phyloP scores from a whole-genome alignment of 306 rosid species.

The Pterocarpus macrocarpus region DNA sequence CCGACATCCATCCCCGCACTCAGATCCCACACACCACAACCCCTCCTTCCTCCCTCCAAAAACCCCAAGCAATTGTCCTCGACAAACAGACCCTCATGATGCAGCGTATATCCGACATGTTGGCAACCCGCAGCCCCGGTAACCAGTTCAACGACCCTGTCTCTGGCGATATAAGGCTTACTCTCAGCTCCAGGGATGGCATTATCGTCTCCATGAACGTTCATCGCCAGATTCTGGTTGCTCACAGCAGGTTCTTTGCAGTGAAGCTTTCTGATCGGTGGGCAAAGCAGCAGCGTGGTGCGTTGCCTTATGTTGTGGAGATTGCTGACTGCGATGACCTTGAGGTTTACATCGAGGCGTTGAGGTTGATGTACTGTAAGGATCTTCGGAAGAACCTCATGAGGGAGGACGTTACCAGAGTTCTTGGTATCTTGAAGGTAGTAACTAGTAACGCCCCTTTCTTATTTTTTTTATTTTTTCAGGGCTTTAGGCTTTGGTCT shows the following conservation, averaged over 20 bases:
- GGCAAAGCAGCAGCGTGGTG: conserved; percentile 57
- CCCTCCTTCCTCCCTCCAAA: conserved; percentile 45
- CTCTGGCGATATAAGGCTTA: conserved; percentile 80
- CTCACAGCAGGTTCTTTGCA: conserved; percentile 82
- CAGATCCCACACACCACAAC: conserved; percentile 57
- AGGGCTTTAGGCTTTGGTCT: not conserved
- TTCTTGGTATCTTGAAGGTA: conserved; percentile 92
- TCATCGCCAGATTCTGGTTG: conserved; percentile 87
- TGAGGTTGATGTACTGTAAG: conserved; percentile 90
- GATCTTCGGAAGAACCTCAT: conserved; percentile 88
- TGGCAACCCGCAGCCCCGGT: conserved; percentile 78
- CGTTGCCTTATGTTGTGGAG: conserved; percentile 75
- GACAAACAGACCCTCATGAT: conserved; percentile 72
- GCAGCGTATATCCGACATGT: conserved; percentile 79
- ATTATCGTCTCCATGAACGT: conserved; percentile 74
- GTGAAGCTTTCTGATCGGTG: conserved; percentile 85
- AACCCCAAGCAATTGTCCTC: conserved; percentile 45
- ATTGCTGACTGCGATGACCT: conserved; percentile 96
- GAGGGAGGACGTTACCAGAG: conserved; percentile 88
- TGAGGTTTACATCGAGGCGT: conserved; percentile 84
- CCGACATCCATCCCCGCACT: conserved; percentile 63
- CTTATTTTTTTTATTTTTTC: not conserved
- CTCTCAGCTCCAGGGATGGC: conserved; percentile 81
- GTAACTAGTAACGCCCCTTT: not conserved
- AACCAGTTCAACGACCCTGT: conserved; percentile 82